A percentile compares a stretch with the other conserved stretches of the same genome.
phyloP scores from a whole-genome alignment of 495 filamentous ascomycete species.

The Penicillium crystallinum region DNA sequence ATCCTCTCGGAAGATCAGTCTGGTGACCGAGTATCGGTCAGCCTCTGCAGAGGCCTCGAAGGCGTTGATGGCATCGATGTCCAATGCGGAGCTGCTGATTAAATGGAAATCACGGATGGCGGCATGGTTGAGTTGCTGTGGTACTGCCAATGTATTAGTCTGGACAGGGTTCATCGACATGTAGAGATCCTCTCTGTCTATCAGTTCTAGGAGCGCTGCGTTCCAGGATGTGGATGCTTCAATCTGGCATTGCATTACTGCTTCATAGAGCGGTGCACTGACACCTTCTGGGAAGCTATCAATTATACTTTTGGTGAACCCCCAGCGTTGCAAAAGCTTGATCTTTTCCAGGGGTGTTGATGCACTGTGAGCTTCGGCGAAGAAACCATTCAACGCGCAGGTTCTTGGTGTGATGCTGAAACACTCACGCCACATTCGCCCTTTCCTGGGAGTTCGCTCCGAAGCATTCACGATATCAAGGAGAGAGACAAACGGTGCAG shows the following conservation, averaged over 20 bases:
- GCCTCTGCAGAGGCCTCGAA: constrained; percentile 66
- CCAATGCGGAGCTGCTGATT: constrained; percentile 58
- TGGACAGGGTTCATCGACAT: constrained; percentile 53
- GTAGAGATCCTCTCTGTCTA: constrained; percentile 76
- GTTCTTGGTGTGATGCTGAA: constrained; percentile 59
- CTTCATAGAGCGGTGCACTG: constrained; percentile 70
- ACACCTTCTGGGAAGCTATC: constrained; percentile 84
- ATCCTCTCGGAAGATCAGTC: constrained; percentile 85
- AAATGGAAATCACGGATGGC: constrained; percentile 69
- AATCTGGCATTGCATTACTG: constrained; percentile 75
- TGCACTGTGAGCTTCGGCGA: constrained; percentile 31
- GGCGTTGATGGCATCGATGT: constrained; percentile 52
- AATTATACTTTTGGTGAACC: constrained; percentile 38
- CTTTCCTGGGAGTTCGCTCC: constrained; percentile 34
- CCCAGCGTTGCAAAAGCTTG: constrained; percentile 42
- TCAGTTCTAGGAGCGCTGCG: constrained; percentile 61
- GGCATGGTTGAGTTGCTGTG: constrained; percentile 51
- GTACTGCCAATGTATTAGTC: constrained; percentile 27
- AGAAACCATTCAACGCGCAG: constrained; percentile 56
- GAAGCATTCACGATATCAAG: constrained; percentile 48
- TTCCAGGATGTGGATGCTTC: constrained; percentile 76
- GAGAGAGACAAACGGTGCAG: constrained; percentile 54
- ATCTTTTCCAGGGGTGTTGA: constrained; percentile 34
- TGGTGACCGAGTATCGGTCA: constrained; percentile 74
- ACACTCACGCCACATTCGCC: constrained; percentile 38